Percentiles rank a stretch among this genome's conserved stretches.
These are phyloP conservation scores for Lactifluus echinatus DNA, from an alignment of 768 basidiomycete genomes.

Conservation along the genomic window DNA sequence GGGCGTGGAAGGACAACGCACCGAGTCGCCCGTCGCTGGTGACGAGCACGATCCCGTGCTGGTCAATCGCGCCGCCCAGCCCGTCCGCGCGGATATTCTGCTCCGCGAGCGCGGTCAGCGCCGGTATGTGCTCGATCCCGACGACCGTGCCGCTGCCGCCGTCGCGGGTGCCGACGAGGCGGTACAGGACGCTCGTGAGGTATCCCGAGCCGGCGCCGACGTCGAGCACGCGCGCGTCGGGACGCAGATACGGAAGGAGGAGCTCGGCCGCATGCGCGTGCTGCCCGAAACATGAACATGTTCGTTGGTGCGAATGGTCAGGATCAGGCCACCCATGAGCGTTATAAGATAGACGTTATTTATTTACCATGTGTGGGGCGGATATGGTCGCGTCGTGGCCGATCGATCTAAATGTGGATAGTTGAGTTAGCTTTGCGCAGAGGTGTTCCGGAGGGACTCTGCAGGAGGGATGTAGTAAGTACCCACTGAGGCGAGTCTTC, in stretches of 20 bases:
- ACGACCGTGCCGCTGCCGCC: constrained; percentile 48
- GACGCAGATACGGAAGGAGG: constrained; percentile 60
- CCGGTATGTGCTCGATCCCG: constrained; percentile 86
- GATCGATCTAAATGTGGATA: constrained; percentile 36
- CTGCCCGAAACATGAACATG: too few species aligned
- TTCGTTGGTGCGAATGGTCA: too few species aligned
- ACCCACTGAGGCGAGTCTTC: constrained; percentile 41
- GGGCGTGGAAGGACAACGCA: constrained; percentile 19
- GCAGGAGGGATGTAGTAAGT: neutral
- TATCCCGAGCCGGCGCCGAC: constrained; percentile 88
- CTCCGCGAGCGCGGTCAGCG: constrained; percentile 63
- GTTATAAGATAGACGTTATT: too few species aligned
- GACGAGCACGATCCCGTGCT: constrained; percentile 51
- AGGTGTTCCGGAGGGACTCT: neutral
- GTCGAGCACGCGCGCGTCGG: constrained; percentile 74
- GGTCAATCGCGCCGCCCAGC: constrained; percentile 43
- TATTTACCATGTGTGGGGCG: constrained; percentile 58
- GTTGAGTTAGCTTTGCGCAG: neutral
- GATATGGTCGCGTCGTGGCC: constrained; percentile 88
- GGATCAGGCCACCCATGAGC: too few species aligned
- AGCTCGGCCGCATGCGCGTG: constrained; percentile 83
- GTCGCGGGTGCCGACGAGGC: constrained; percentile 42
- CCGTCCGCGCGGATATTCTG: constrained; percentile 63
- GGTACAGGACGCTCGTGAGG: constrained; percentile 70
- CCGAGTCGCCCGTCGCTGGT: constrained; percentile 79